Conservation (phyloP, 2,329 filamentous ascomycete genomes). For the Colletotrichum spaethianum region DNA sequence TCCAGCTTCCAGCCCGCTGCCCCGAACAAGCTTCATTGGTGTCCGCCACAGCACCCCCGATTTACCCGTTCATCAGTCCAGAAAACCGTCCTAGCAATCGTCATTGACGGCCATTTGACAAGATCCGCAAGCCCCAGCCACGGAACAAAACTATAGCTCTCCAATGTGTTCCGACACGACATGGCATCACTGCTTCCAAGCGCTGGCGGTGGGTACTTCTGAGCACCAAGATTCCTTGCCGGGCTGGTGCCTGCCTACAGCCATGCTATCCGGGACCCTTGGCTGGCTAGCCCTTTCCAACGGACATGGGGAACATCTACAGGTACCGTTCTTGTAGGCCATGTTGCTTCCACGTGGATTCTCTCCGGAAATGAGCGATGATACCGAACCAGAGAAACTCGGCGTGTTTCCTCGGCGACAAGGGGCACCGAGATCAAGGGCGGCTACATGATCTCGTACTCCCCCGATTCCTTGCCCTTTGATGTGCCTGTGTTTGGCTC, state of each 20-base stretch:
- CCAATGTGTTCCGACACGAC: not conserved
- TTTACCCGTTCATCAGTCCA: slow-evolving; percentile 8
- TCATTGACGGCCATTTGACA: not conserved
- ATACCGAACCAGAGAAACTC: not conserved
- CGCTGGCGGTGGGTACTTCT: not conserved
- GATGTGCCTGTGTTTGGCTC: not conserved
- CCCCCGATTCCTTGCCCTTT: not conserved
- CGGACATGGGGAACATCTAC: not conserved
- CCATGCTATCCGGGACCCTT: not conserved
- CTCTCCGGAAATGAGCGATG: not conserved
- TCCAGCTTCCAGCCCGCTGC: too few species aligned
- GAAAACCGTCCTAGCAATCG: slow-evolving; percentile 2
- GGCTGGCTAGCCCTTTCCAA: not conserved
- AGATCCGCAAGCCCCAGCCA: not conserved
- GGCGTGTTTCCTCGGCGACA: not conserved
- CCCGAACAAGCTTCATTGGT: too few species aligned
- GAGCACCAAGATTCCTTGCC: not conserved
- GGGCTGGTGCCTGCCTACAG: not conserved
- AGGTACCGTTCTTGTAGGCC: not conserved
- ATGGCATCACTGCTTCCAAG: not conserved
- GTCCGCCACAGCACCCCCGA: not conserved
- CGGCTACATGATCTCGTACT: not conserved
- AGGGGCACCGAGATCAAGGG: not conserved
- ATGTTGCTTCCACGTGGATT: not conserved
- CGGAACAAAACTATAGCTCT: not conserved